Percentiles rank a stretch among this genome's conserved stretches.
phyloP scores from a whole-genome alignment of 805 yeast species.

The Wickerhamomyces canadensis region DNA sequence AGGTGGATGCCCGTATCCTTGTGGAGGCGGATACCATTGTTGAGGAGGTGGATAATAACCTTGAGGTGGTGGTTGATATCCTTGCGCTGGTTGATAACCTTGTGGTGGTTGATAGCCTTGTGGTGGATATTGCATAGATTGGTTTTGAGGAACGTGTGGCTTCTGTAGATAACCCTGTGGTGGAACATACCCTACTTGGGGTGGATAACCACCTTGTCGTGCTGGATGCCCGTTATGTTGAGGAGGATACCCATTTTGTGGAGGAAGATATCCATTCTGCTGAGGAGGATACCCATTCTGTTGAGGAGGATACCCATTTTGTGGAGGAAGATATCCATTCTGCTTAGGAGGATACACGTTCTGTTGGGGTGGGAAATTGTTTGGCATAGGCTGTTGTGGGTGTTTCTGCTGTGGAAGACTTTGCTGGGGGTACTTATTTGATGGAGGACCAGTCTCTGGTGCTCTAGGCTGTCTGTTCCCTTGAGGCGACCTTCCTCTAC shows the following conservation, averaged over 20 bases:
- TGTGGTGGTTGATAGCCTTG: conserved; percentile 12
- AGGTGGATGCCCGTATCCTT: conserved; percentile 14
- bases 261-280: conserved; percentile 9
- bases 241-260: conserved; percentile 15
- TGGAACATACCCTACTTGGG: conserved; percentile 7
- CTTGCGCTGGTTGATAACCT: too few species aligned
- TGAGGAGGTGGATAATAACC: too few species aligned
- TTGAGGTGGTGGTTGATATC: too few species aligned
- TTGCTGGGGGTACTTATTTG: conserved; percentile 10
- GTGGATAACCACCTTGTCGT: conserved; percentile 21
- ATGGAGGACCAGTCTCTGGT: conserved; percentile 8
- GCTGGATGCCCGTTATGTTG: conserved; percentile 22
- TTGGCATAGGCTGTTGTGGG: conserved; percentile 13
- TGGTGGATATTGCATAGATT: conserved; percentile 21
- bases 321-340: conserved; percentile 9
- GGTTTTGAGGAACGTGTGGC: too few species aligned
- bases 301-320: conserved; percentile 10
- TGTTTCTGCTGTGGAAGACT: conserved; percentile 19
- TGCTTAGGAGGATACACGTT: conserved; percentile 9
- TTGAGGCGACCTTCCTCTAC: conserved; percentile 1
- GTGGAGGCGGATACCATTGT: conserved; percentile 10
- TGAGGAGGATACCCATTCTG: conserved; percentile 10
- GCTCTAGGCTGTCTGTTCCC: conserved; percentile 3
- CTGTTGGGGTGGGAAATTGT: too few species aligned
- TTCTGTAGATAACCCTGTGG: conserved; percentile 26